phyloP scores from a whole-genome alignment of 257 asterid genomes.

The Solanum bulbocastanum region DNA sequence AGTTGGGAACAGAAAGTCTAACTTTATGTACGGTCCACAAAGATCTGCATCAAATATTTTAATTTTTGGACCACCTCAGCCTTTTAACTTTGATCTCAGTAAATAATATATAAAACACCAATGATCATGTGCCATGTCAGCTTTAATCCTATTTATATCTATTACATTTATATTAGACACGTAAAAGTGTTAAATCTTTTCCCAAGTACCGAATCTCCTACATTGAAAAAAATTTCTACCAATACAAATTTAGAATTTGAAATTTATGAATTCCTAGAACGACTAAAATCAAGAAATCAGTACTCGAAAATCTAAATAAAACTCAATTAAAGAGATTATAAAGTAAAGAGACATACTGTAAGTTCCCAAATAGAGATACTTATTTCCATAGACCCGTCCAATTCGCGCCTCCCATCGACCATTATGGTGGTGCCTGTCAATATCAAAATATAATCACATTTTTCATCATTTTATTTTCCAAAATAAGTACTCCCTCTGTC shows the following conservation, averaged over 20 bases:
- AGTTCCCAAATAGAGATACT: conserved; percentile 85
- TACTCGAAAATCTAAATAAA: not conserved
- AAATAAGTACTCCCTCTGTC: not conserved
- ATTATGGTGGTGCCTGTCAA: conserved; percentile 85
- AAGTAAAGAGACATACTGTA: conserved; percentile 21
- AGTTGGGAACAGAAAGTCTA: not conserved
- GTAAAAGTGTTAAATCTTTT: not conserved
- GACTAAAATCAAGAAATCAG: too few species aligned
- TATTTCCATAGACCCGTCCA: conserved; percentile 79
- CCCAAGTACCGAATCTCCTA: too few species aligned
- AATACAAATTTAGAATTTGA: too few species aligned
- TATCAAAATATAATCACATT: not conserved
- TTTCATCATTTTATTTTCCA: not conserved
- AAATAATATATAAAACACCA: conserved; percentile 3
- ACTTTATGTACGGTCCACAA: conserved; percentile 11
- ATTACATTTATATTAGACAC: not conserved
- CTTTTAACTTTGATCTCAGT: not conserved
- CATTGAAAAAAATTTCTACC: too few species aligned
- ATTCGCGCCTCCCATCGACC: conserved; percentile 99
- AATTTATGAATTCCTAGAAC: not conserved
- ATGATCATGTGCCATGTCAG: conserved; percentile 23
- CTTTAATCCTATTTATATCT: conserved; percentile 4
- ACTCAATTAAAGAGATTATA: not conserved
- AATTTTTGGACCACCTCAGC: not conserved
- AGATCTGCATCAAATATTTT: conserved; percentile 9